Conservation (phyloP, 2,329 filamentous ascomycete species). For the Epichloe sp. region DNA sequence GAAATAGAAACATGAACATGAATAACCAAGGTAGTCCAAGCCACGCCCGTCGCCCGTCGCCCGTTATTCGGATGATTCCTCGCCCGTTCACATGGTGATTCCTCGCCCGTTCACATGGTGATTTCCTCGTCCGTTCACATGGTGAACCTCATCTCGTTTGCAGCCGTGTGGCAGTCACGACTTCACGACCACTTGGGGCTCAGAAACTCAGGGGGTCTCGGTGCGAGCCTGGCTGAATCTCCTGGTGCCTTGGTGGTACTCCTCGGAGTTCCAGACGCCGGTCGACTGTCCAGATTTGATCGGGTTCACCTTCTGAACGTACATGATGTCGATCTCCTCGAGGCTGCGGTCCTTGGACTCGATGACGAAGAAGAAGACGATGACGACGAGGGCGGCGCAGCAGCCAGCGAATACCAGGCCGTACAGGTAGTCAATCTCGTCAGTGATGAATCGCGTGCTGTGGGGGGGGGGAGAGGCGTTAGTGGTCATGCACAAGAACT, state of each 20-base stretch:
- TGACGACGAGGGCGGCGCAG: constrained; percentile 45
- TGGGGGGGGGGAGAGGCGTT: constrained; percentile 5
- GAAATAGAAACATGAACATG: too few relatives aligned
- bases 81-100: too few relatives aligned
- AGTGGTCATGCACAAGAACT: constrained; percentile 7
- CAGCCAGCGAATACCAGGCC: constrained; percentile 61
- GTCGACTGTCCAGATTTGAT: constrained; percentile 23
- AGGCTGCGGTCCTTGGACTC: constrained; percentile 59
- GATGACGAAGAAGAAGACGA: constrained; percentile 66
- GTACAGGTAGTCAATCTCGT: constrained; percentile 54
- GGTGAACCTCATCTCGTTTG: not conserved
- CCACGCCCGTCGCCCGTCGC: too few relatives aligned
- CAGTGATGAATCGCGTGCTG: constrained; percentile 58
- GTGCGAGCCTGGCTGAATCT: constrained; percentile 1
- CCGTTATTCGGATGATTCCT: too few relatives aligned
- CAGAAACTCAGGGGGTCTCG: not conserved
- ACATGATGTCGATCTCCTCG: constrained; percentile 71
- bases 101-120: too few relatives aligned
- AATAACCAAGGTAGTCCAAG: too few relatives aligned
- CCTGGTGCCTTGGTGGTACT: constrained; percentile 2
- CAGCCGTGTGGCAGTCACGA: not conserved
- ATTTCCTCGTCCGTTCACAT: too few relatives aligned
- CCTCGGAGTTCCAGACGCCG: constrained; percentile 12
- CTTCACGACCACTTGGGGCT: not conserved
- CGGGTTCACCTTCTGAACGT: constrained; percentile 39